These are phyloP conservation scores for Aspergillus aculeatinus DNA, from an alignment of 2,329 filamentous ascomycete genomes.

Conservation along the genomic window DNA sequence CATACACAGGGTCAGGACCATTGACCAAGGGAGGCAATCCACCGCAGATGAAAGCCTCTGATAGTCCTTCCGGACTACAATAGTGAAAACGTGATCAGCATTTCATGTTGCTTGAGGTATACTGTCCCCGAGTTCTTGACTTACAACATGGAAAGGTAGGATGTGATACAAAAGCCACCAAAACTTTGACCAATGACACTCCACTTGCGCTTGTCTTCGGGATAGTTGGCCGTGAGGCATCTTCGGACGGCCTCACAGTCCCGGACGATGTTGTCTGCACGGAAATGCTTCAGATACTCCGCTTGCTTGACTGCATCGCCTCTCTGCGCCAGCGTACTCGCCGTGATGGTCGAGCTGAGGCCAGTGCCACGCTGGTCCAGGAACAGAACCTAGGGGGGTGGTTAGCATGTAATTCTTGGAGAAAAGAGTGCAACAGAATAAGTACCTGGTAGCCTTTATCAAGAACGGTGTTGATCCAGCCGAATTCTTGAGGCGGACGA, in stretches of 20 bases:
- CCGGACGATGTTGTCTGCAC: constrained; percentile 84
- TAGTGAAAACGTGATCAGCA: background rate
- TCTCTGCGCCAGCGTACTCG: constrained; percentile 65
- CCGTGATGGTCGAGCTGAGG: constrained; percentile 75
- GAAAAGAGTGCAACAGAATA: background rate
- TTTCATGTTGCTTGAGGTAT: background rate
- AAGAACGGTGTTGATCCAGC: constrained; percentile 69
- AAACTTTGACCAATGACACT: constrained; percentile 87
- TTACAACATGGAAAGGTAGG: constrained; percentile 75
- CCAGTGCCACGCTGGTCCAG: constrained; percentile 93
- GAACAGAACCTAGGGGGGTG: constrained; percentile 56
- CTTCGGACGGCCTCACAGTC: constrained; percentile 85
- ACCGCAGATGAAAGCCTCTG: constrained; percentile 81
- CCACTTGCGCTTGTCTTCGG: constrained; percentile 73
- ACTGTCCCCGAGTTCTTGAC: constrained; percentile 18
- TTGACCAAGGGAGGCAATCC: constrained; percentile 76
- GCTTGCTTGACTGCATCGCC: constrained; percentile 68
- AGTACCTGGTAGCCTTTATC: constrained; percentile 76
- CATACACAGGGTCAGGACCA: constrained; percentile 72
- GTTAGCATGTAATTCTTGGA: background rate
- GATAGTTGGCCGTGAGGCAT: constrained; percentile 68
- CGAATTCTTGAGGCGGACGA: constrained; percentile 68
- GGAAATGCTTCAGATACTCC: constrained; percentile 77
- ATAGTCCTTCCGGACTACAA: constrained; percentile 66
- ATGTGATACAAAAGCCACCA: constrained; percentile 80